Evolutionary conservation across 1,284 basidiomycete genomes (phyloP).

Genomic region (Vanrija pseudolonga): DNA sequence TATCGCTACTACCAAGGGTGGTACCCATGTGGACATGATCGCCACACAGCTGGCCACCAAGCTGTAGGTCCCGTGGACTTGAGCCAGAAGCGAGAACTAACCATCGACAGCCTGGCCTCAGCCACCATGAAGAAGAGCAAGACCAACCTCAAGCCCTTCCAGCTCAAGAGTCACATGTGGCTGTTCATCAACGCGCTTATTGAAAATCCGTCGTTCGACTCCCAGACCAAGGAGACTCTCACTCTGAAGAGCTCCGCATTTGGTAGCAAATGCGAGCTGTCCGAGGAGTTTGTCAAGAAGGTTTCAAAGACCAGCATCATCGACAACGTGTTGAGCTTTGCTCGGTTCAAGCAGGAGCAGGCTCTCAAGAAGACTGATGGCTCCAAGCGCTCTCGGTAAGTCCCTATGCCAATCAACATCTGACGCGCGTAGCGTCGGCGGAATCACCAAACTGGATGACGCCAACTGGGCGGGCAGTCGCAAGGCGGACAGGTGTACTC

Average conservation of each 20-base stretch:
- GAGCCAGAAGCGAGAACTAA: neutral
- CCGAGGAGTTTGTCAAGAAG: conserved; percentile 95
- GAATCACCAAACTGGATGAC: conserved; percentile 90
- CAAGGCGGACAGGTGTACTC: conserved; percentile 77
- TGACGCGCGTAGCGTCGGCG: conserved; percentile 68
- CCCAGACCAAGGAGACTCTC: conserved; percentile 96
- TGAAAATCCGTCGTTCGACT: conserved; percentile 98
- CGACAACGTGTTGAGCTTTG: conserved; percentile 91
- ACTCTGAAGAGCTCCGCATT: conserved; percentile 88
- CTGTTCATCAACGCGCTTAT: conserved; percentile 95
- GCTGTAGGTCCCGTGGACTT: conserved; percentile 46
- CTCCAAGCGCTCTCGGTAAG: conserved; percentile 78
- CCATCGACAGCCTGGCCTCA: conserved; percentile 56
- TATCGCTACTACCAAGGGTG: conserved; percentile 95
- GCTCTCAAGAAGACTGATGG: conserved; percentile 96
- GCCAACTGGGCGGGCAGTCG: conserved; percentile 95
- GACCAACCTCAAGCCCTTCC: conserved; percentile 83
- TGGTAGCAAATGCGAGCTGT: conserved; percentile 77
- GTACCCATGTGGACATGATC: conserved; percentile 85
- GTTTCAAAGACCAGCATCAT: conserved; percentile 88
- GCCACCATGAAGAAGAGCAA: conserved; percentile 93
- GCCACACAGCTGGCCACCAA: conserved; percentile 86
- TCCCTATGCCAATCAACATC: conserved; percentile 4
- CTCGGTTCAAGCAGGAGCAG: conserved; percentile 94
- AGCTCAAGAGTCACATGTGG: conserved; percentile 98